Conservation (phyloP, 768 basidiomycete genomes). For the Suillus luteus region DNA sequence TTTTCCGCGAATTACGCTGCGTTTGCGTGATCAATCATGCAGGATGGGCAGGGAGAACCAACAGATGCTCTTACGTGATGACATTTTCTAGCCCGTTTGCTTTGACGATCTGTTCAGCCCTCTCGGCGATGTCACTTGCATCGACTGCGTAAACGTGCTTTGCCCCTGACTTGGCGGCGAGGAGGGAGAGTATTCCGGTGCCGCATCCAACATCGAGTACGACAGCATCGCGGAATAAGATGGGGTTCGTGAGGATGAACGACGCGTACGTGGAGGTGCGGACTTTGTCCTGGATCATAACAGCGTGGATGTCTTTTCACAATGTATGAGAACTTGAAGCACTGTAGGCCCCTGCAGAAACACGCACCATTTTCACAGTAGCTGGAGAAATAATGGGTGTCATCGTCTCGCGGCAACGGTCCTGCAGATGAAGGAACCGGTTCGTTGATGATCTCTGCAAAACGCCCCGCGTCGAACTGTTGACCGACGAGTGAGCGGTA, state of each 20-base stretch:
- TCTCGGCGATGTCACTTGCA: slow-evolving; percentile 80
- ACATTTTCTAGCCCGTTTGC: slow-evolving; percentile 70
- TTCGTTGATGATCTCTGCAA: slow-evolving; percentile 47
- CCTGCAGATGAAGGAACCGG: slow-evolving; percentile 27
- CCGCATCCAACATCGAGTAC: slow-evolving; percentile 98
- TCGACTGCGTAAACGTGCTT: slow-evolving; percentile 91
- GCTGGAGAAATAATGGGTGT: slow-evolving; percentile 91
- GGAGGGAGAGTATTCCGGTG: slow-evolving; percentile 88
- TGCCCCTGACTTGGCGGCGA: slow-evolving; percentile 88
- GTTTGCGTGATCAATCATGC: background rate
- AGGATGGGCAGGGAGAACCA: background rate
- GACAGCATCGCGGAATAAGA: slow-evolving; percentile 77
- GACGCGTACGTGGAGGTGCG: slow-evolving; percentile 91
- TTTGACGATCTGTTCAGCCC: slow-evolving; percentile 76
- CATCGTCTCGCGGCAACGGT: slow-evolving; percentile 65
- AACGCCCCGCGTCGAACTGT: slow-evolving; percentile 47
- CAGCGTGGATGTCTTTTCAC: slow-evolving; percentile 84
- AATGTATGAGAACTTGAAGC: background rate
- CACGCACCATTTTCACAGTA: slow-evolving; percentile 82
- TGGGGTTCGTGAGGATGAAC: slow-evolving; percentile 83
- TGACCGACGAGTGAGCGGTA: slow-evolving; percentile 60
- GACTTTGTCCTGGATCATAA: slow-evolving; percentile 96
- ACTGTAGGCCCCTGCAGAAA: background rate
- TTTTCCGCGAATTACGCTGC: slow-evolving; percentile 83
- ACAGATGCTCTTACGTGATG: slow-evolving; percentile 52